These are phyloP conservation scores for Boletus hoseneyae DNA, from an alignment of 1,284 basidiomycete species.

Conservation along the genomic window DNA sequence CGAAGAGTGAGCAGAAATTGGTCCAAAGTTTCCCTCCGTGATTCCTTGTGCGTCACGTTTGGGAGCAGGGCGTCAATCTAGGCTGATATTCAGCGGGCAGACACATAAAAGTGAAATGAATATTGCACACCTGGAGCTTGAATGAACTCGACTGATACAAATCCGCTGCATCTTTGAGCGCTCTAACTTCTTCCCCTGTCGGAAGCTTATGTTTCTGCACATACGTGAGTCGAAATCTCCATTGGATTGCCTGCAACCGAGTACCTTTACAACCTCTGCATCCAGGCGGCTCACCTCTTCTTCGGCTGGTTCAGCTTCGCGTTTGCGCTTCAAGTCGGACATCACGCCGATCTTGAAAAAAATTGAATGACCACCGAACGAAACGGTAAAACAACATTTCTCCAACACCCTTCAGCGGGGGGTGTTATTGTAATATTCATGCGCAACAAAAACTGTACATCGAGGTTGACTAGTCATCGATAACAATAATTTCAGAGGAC, in stretches of 20 bases:
- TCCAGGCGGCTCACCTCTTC: constrained; percentile 1
- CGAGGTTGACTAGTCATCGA: constrained; percentile 35
- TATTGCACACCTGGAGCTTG: constrained; percentile 67
- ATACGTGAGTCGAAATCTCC: background rate
- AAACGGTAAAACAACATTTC: background rate
- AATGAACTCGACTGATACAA: constrained; percentile 83
- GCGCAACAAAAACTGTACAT: too few species aligned
- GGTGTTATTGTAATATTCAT: background rate
- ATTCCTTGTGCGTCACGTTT: constrained; percentile 65
- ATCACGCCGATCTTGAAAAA: constrained; percentile 18
- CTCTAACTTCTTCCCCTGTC: constrained; percentile 71
- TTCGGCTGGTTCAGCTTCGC: constrained; percentile 11
- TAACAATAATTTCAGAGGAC: constrained; percentile 38
- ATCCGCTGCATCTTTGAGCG: constrained; percentile 74
- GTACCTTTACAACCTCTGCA: constrained; percentile 12
- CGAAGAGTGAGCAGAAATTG: constrained; percentile 63
- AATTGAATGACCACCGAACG: background rate
- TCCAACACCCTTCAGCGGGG: background rate
- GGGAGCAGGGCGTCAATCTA: constrained; percentile 81
- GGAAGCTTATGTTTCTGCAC: constrained; percentile 48
- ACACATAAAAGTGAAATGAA: background rate
- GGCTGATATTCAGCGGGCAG: background rate
- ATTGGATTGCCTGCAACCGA: background rate
- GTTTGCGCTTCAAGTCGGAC: constrained; percentile 33
- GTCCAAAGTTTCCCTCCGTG: constrained; percentile 54